Evolutionary conservation across 2,329 filamentous ascomycete genomes (phyloP), one percentile per base, ranked within the genome.

Genomic region (Graphium sp.): DNA sequence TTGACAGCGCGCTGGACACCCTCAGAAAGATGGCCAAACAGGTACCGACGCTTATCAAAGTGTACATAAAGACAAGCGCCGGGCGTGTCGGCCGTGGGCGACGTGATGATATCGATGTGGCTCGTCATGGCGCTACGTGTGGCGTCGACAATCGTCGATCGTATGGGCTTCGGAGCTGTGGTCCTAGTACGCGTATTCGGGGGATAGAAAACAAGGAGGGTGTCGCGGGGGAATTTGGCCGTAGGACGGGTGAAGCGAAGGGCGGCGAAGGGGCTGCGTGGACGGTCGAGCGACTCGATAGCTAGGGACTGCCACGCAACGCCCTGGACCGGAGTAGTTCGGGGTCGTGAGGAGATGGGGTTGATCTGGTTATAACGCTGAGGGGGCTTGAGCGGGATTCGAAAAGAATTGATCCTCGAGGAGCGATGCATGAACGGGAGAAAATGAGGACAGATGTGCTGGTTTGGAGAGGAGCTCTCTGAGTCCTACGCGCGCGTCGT

Each of bases 31-130:
- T 78, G 75, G 13, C 89, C 89, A 43, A 98, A 78, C 11, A 94
- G 40, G 50, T 98, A 98, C 32, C 81, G 68, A 41, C 77, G 75
- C 42, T 73, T 68, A 41, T 87, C 80, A 44, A 84, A 85, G 46
- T 87, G 74, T 6, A 98, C 59, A 21, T 83, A 47, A 18, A 95
- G 49, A 28, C 70, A 67, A 3, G 82, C 81, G 30, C 87, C 87
- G 1, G 75, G 69, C 13, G 84, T 93, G 52, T 98, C 89, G 34
- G 76, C 77, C 39, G 87, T 89, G 10, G 87, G 87, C 34, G 78
- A 79, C 12, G 75, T 78, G 35, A 87, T 50, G 41, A 95, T 55
- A 48, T 91, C 75, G 32, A 85, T 60, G 41, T 60, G 71, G 46
- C 66, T 76, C 40, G 74, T 64, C 85, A 93, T 93, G 36, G 38